Evolutionary conservation across 176 grass and related monocot species (phyloP), one percentile per base, ranked within the genome.

Genomic region (Oryza officinalis): DNA sequence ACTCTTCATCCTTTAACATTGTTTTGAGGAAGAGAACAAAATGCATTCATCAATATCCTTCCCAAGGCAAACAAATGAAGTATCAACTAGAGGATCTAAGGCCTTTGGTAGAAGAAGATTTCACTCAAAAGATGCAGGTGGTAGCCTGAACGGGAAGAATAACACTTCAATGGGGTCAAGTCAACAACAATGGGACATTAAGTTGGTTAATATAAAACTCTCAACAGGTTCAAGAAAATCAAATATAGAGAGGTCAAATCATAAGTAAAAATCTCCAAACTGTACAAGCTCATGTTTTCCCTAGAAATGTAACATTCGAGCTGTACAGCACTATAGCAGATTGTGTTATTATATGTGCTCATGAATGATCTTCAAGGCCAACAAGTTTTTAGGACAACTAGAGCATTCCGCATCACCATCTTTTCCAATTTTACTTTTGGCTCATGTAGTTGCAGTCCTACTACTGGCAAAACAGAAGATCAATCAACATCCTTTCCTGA

Each of bases 1-100:
- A 86, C 54, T 82, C 25, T 80, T 85, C 86, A 82, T 84, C 86
- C 71, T 88, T 88, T 76, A 67, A 82, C 81, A 87, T 72, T 80
- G 32, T 89, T 91, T 87, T 82, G 25, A 86, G 52, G 14, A 25
- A 60, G 76, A 79, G 52, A 82, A 79, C 78, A 85, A 89, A 89
- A 87, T 60, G 38, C 60, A 76, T 78, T 85, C 57, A 67, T 61
- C 71, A 40, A 47, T 77, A 76, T 63, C n/a, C 43, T 18, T 23
- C 12, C 71, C 43, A 83, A 67, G 25, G 32, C 41, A 68, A 72
- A 71, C 20, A 74, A 65, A 75, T 47, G 10, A 65, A 65, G 13
- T 72, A 72, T 10, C 70, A 50, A 38, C 76, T 43, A 14, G 27
- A 82, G 22, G 65, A 82, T 83, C 15, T 35, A 71, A 82, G 28